Percentiles rank a stretch among this genome's conserved stretches.
phyloP scores from a whole-genome alignment of 116 monocot genomes.

The Posidonia oceanica region DNA sequence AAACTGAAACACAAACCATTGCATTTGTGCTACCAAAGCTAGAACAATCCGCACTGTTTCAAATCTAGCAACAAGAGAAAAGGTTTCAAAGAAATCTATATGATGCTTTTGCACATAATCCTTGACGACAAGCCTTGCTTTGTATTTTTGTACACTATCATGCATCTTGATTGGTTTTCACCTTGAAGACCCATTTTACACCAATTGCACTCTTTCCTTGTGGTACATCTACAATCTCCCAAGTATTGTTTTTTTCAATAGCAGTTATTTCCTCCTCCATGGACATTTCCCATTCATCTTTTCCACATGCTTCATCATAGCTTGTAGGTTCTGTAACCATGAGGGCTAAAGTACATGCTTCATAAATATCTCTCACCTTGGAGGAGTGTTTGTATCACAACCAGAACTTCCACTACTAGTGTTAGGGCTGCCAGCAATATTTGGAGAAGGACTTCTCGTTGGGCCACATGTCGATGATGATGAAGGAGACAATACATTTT shows the following conservation, averaged over 20 bases:
- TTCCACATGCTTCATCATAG: slow-evolving; percentile 2
- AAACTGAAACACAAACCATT: background rate
- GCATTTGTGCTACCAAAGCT: background rate
- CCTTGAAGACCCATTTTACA: slow-evolving; percentile 6
- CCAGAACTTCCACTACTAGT: background rate
- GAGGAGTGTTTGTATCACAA: background rate
- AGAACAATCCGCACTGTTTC: slow-evolving; percentile 2
- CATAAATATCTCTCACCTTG: slow-evolving; percentile 5
- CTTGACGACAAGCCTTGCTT: background rate
- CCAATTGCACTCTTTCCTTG: background rate
- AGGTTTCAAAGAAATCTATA: slow-evolving; percentile 2
- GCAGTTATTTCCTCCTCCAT: background rate
- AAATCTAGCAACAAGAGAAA: slow-evolving; percentile 2
- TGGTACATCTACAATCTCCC: background rate
- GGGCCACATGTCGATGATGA: background rate
- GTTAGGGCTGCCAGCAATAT: no score
- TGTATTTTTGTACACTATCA: background rate
- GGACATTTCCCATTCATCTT: background rate
- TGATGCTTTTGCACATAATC: background rate
- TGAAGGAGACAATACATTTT: background rate
- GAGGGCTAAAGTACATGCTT: background rate
- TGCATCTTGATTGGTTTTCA: background rate
- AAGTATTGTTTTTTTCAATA: slow-evolving; percentile 1
- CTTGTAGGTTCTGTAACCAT: background rate
- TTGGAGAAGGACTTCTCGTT: background rate